Percentiles rank a stretch among this genome's conserved stretches.
Evolutionary conservation across 2,329 filamentous ascomycete genomes (phyloP).

Genomic region (Fusarium brachygibbosum): DNA sequence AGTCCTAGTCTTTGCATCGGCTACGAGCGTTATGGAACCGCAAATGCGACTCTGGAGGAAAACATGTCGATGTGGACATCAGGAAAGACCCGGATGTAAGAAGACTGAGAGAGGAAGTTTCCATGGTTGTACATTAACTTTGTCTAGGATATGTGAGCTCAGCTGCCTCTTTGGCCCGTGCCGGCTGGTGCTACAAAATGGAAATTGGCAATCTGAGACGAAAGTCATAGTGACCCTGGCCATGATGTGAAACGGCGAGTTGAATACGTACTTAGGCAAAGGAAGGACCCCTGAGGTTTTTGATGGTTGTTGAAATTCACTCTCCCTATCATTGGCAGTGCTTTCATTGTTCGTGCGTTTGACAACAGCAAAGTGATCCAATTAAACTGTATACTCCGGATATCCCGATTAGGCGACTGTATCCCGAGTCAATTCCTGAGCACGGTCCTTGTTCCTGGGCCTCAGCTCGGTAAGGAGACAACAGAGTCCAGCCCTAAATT

Average conservation of each 20-base stretch:
- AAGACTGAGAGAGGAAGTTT: not conserved
- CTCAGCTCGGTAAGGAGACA: constrained; percentile 14
- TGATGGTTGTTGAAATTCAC: constrained; percentile 8
- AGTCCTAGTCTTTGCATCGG: constrained; percentile 10
- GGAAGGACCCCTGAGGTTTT: constrained; percentile 26
- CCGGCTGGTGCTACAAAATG: constrained; percentile 28
- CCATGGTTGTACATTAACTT: not conserved
- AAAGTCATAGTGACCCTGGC: constrained; percentile 30
- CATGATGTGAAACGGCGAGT: constrained; percentile 43
- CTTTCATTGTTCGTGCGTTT: not conserved
- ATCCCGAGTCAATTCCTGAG: constrained; percentile 5
- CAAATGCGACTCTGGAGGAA: constrained; percentile 26
- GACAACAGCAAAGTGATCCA: constrained; percentile 4
- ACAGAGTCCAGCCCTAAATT: constrained; percentile 30
- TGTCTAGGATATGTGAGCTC: constrained; percentile 25
- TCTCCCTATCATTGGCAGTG: constrained; percentile 7
- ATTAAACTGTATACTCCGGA: constrained; percentile 10
- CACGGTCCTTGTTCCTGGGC: constrained; percentile 3
- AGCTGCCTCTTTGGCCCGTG: constrained; percentile 20
- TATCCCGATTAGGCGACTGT: constrained; percentile 20
- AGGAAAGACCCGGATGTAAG: constrained; percentile 3
- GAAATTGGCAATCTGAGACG: constrained; percentile 50
- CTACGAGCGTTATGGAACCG: not conserved
- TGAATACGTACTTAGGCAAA: constrained; percentile 12
- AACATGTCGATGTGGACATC: constrained; percentile 7